Conservation (phyloP, 345 rosid genomes). For the Kernera saxatilis region DNA sequence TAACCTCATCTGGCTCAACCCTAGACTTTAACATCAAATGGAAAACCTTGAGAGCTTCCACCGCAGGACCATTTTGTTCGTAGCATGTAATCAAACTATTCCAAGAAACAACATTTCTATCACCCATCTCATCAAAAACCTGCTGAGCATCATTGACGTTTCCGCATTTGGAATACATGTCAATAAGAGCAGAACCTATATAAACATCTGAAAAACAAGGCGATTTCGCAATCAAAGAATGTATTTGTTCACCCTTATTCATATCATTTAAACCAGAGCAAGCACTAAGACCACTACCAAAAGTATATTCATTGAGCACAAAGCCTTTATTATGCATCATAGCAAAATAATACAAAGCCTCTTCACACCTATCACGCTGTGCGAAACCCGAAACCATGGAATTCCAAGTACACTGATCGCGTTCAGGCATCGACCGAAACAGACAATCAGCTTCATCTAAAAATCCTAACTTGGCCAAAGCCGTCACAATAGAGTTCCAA, state of each 20-base stretch:
- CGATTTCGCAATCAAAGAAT: slow-evolving; percentile 56
- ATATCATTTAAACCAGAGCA: slow-evolving; percentile 51
- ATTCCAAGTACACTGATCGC: slow-evolving; percentile 84
- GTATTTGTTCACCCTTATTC: slow-evolving; percentile 58
- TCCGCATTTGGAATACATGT: slow-evolving; percentile 80
- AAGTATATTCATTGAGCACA: slow-evolving; percentile 51
- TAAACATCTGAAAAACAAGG: slow-evolving; percentile 42
- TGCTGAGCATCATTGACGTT: slow-evolving; percentile 43
- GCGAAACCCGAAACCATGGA: slow-evolving; percentile 71
- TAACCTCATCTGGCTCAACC: slow-evolving; percentile 66
- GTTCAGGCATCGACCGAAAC: slow-evolving; percentile 50
- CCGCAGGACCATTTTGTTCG: slow-evolving; percentile 80
- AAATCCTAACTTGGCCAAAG: slow-evolving; percentile 42
- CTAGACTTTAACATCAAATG: slow-evolving; percentile 48
- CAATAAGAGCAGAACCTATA: slow-evolving; percentile 80
- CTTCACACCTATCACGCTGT: slow-evolving; percentile 50
- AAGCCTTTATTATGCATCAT: slow-evolving; percentile 56
- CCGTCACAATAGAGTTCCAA: slow-evolving; percentile 62
- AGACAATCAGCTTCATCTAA: slow-evolving; percentile 50
- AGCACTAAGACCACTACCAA: slow-evolving; percentile 67
- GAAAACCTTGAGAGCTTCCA: slow-evolving; percentile 57
- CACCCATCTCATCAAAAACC: slow-evolving; percentile 57
- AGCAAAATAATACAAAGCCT: slow-evolving; percentile 51
- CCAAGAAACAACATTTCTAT: slow-evolving; percentile 75
- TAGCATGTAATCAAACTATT: slow-evolving; percentile 82